Evolutionary conservation across 371 early-diverging fungal genomes (phyloP).

Genomic region (Astathelohania contejeani): DNA sequence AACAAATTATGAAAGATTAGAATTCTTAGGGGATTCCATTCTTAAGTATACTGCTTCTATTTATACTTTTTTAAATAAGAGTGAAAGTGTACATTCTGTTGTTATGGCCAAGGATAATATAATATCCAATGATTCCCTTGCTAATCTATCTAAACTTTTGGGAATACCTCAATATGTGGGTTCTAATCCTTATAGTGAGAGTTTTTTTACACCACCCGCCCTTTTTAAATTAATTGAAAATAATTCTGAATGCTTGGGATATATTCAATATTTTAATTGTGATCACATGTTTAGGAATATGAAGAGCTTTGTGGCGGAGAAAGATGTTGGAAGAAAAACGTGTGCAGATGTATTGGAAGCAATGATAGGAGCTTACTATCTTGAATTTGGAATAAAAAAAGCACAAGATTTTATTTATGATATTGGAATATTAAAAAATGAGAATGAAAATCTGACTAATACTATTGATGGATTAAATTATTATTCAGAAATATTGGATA

Average conservation of each 20-base stretch:
- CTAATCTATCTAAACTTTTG: constrained; percentile 3
- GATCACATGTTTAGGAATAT: not conserved
- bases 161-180: constrained; percentile 17
- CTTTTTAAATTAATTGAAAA: constrained; percentile 3
- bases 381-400: constrained; percentile 14
- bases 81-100: not conserved
- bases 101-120: constrained; percentile 23
- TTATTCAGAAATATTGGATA: constrained; percentile 9
- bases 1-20: constrained; percentile 34
- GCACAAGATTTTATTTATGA: constrained; percentile 16
- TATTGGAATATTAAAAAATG: constrained; percentile 10
- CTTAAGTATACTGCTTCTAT: constrained; percentile 31
- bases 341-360: constrained; percentile 45
- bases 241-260: not conserved
- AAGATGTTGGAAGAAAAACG: constrained; percentile 12
- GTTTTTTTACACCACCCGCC: constrained; percentile 22
- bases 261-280: constrained; percentile 7
- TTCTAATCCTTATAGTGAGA: constrained; percentile 3
- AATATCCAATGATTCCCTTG: constrained; percentile 23
- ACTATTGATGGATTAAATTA: not conserved
- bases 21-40: constrained; percentile 42
- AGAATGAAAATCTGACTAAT: not conserved
- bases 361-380: constrained; percentile 25
- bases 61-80: constrained; percentile 11
- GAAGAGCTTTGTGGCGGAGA: not conserved